phyloP scores from a whole-genome alignment of 2,329 filamentous ascomycete genomes.

The Penicillium sp. region DNA sequence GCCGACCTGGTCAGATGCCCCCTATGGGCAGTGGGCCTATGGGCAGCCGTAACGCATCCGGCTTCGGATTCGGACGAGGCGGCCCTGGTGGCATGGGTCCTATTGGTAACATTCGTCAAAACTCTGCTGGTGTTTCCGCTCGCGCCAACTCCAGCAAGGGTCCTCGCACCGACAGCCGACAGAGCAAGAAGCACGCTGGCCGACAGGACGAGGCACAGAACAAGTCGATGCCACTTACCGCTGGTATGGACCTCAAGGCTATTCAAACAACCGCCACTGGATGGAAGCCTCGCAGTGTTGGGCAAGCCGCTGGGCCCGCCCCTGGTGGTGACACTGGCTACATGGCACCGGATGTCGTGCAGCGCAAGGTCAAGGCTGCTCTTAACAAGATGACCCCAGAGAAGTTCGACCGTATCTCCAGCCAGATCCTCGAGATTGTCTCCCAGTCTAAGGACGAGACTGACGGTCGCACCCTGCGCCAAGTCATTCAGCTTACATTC shows the following conservation, averaged over 20 bases:
- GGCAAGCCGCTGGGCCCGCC: slow-evolving; percentile 48
- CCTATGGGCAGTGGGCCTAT: slow-evolving; percentile 67
- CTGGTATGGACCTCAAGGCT: slow-evolving; percentile 75
- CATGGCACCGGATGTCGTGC: slow-evolving; percentile 87
- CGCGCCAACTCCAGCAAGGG: slow-evolving; percentile 51
- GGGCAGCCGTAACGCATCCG: slow-evolving; percentile 43
- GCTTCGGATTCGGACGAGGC: slow-evolving; percentile 59
- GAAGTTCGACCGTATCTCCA: slow-evolving; percentile 94
- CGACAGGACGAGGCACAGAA: slow-evolving; percentile 67
- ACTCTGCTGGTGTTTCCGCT: slow-evolving; percentile 55
- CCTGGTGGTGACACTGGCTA: slow-evolving; percentile 54
- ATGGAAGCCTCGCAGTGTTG: slow-evolving; percentile 83
- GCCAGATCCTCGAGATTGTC: slow-evolving; percentile 89
- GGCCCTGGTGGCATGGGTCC: slow-evolving; percentile 60
- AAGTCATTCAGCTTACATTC: slow-evolving; percentile 98
- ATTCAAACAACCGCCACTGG: slow-evolving; percentile 70
- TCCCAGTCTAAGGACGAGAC: slow-evolving; percentile 93
- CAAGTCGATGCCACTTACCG: slow-evolving; percentile 89
- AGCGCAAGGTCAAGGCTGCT: slow-evolving; percentile 97
- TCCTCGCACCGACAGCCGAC: slow-evolving; percentile 49
- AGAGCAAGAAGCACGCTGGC: slow-evolving; percentile 47
- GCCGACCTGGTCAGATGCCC: slow-evolving; percentile 59
- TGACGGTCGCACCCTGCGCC: slow-evolving; percentile 89
- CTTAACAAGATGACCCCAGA: slow-evolving; percentile 99
- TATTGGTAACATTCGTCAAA: slow-evolving; percentile 5